Base-by-base conservation (phyloP, 2,329 filamentous ascomycete species). In the Penicillium capsulatum region DNA sequence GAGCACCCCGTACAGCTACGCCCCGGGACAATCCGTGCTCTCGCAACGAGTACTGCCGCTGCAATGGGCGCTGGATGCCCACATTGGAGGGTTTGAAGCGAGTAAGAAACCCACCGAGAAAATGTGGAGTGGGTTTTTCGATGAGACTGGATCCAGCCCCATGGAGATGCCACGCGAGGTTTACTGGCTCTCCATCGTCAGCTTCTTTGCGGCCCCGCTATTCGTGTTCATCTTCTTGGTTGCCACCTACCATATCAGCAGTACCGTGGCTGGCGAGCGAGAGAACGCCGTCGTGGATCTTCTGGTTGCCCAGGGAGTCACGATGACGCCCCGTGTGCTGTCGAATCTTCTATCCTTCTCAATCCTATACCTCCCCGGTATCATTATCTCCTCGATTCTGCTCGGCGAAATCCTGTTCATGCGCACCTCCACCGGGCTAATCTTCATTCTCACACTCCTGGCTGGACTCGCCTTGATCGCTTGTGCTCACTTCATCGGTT, bases 401-500 rank as follows among this genome's bases (percentile, higher is more conserved):
- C 15, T 36, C 8, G 34, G 34, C 15, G 34, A 36, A 20, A 29
- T 36, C 14, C 26, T 36, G 4, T 36, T 36, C 17, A 20, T 29
- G 26, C 34, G 26, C 15, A 36, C 34, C 10, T 36, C 34, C n/a
- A 36, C 34, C 13, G 34, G 34, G n/a, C 26, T 36, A 7, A 29
- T 36, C 4, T 36, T 36, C 16, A 36, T 36, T 9, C 26, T 36
- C 15, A 36, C 30, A 26, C 24, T 36, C 7, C 26, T 42, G 16
- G 24, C 33, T 28, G 13, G 15, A 27, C 32, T 35, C 17, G 16
- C 38, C 28, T 36, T 36, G 14, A 27, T 41, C 2, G 11, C 34
- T 16, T 27, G 29, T 27, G 33, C 30, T 22, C 33, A 51, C 39
- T 42, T 40, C 36, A 42, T 45, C 39, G 36, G 34, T 20, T 40